Evolutionary conservation across 2,329 filamentous ascomycete species (phyloP), one percentile per base, ranked within the genome.

Genomic region (Stemphylium vesicarium): DNA sequence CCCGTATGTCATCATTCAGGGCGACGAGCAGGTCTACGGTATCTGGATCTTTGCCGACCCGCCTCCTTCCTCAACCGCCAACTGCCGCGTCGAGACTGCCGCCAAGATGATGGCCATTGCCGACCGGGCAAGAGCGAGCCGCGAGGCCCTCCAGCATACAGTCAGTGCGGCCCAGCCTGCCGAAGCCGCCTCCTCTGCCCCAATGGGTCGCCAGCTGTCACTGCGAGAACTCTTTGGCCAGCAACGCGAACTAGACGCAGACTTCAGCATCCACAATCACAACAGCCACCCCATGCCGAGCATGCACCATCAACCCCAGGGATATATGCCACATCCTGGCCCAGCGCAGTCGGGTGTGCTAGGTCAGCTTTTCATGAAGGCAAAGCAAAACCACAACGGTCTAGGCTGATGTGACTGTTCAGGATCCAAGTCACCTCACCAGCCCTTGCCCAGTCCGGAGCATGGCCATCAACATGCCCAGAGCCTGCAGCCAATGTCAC

Each of bases 31-130:
- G 43, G 82, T 86, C 51, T 85, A 84, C 68, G 86, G 86, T 6
- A 72, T 88, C 11, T 88, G 85, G 85, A 85, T 88, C 51, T 88
- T 85, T 68, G 81, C 81, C n/a, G 85, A 88, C 63, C 79, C 79
- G 1, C 73, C 79, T n/a, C 80, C 81, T 2, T 81, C 78, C 37
- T 84, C 82, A 2, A 86, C 84, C 3, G 80, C 81, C 12, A 77
- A 82, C 38, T 78, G 76, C 11, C 80, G 82, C 50, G 75, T 77
- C 31, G 73, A 84, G 39, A 82, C 83, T 31, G 83, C 81, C 29
- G 75, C 79, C 50, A 77, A 82, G 53, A 85, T 88, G 56, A 76
- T 79, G 54, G 81, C 83, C 38, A 82, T 83, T 59, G 85, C 85
- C 4, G 73, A 77, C 22, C 78, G 79, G 66, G 84, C 83, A 1